Evolutionary conservation across 2,329 filamentous ascomycete species (phyloP).

Genomic region (Talaromyces piceae): DNA sequence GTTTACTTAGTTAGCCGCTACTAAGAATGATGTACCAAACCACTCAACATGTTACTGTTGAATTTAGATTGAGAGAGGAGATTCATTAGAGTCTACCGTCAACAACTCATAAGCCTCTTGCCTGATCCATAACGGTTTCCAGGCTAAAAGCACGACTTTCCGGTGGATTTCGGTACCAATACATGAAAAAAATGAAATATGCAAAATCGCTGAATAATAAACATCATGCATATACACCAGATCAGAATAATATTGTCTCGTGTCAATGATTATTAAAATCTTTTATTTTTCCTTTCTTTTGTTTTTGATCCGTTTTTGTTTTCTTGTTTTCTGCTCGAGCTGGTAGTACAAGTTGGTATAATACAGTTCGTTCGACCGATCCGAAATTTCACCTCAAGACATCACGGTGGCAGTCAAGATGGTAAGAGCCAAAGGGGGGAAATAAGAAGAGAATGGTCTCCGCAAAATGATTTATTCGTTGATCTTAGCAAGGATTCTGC

Average conservation of each 20-base stretch:
- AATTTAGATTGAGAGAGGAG: constrained; percentile 10
- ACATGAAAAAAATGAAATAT: constrained; percentile 6
- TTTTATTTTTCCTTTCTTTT: constrained; percentile 1
- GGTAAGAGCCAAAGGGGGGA: not conserved
- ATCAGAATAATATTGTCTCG: constrained; percentile 4
- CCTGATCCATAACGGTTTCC: not conserved
- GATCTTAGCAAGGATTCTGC: constrained; percentile 95
- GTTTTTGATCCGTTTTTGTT: not conserved
- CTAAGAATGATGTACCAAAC: no score
- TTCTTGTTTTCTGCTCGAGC: constrained; percentile 1
- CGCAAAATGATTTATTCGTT: constrained; percentile 63
- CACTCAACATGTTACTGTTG: no score
- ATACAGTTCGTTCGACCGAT: constrained; percentile 12
- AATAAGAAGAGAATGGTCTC: not conserved
- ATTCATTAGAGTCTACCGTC: constrained; percentile 7
- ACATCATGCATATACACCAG: constrained; percentile 12
- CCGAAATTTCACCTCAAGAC: not conserved
- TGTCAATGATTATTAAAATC: constrained; percentile 9
- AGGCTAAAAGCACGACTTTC: not conserved
- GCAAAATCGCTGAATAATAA: constrained; percentile 13
- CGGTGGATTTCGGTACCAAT: not conserved
- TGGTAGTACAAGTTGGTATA: constrained; percentile 14
- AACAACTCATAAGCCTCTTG: not conserved
- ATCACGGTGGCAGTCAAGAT: constrained; percentile 1
- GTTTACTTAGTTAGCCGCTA: not conserved